A percentile compares a stretch with the other conserved stretches of the same genome.
phyloP scores from a whole-genome alignment of 306 rosid species.

The Luffa acutangula region DNA sequence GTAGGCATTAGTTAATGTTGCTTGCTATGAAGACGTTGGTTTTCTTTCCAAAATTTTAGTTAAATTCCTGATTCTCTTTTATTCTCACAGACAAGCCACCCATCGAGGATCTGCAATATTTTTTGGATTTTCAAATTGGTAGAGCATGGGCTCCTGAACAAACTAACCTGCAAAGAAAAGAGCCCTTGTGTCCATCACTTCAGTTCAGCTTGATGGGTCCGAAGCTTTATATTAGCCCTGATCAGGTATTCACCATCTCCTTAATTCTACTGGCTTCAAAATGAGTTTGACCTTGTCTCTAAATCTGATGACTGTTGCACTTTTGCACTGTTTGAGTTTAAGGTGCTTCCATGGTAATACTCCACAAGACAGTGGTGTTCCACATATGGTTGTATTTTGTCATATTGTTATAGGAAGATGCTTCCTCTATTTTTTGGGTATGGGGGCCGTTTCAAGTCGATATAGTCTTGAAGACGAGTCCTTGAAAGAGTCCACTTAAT shows the following conservation, averaged over 20 bases:
- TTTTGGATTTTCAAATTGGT: slow-evolving; percentile 90
- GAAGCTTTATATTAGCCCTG: slow-evolving; percentile 84
- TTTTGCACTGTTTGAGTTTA: neutral
- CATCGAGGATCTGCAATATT: slow-evolving; percentile 88
- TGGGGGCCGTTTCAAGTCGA: neutral
- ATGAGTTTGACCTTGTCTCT: neutral
- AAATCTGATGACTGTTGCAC: neutral
- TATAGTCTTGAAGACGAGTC: neutral
- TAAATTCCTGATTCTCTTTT: slow-evolving; percentile 2
- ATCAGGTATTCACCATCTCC: slow-evolving; percentile 52
- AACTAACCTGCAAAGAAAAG: slow-evolving; percentile 76
- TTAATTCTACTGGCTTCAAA: slow-evolving; percentile 5
- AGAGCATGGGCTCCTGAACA: slow-evolving; percentile 91
- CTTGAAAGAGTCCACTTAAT: neutral
- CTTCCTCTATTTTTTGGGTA: neutral
- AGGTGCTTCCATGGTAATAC: neutral
- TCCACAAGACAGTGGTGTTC: neutral
- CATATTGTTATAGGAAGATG: neutral
- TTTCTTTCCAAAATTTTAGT: neutral
- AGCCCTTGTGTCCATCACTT: slow-evolving; percentile 75
- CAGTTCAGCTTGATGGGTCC: slow-evolving; percentile 99
- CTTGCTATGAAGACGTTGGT: neutral
- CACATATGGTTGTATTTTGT: neutral
- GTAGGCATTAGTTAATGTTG: neutral
- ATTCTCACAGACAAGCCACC: slow-evolving; percentile 76